Base-by-base conservation (phyloP, 2,329 filamentous ascomycete genomes). In the Sordariomycetes sp. region DNA sequence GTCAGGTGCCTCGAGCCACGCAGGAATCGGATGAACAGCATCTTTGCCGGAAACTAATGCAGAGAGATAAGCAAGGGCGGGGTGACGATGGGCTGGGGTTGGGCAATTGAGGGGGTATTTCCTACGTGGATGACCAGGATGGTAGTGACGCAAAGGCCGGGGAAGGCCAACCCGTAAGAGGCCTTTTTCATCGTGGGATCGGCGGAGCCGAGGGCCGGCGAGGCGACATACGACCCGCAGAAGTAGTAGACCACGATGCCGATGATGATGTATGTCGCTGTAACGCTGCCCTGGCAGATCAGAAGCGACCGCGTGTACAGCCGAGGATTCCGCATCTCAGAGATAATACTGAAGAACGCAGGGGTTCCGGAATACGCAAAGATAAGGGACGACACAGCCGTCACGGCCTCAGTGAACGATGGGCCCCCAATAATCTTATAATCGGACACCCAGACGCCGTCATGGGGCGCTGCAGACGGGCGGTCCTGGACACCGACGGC, bases 141-240 rank as follows among this genome's bases (percentile, higher is more conserved):
- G 11, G 63, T 64, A 22, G 63, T 66, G 35, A 66, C 66, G 16
- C 69, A 55, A 8, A 70, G 61, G 2, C 68, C 68, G 0, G 66
- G 68, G 2, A 70, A 64, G 16, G 68, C 67, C n/a, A 71, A 1
- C 75, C 76, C 5, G 7, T 46, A 46, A 6, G 40, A 18, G 16
- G n/a, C 40, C 40, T 46, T 46, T 14, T 46, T 46, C 40, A 46
- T 46, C 2, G 40, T 46, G 10, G 40, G 40, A n/a, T 14, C 40
- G 3, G 40, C 40, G 10, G 40, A 46, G 14, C 40, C 40, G 3
- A 79, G 69, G 1, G 75, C 74, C 0, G 76, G 76, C 0, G 74
- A 77, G 0, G 75, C 70, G 3, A 79, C 72, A 55, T 70, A 75
- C 0, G 71, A 72, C 1, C 76, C 76, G 60, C 74, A 76, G 62